Evolutionary conservation across 2,329 filamentous ascomycete species (phyloP), one percentile per base, ranked within the genome.

Genomic region (Aspergillus candidus): DNA sequence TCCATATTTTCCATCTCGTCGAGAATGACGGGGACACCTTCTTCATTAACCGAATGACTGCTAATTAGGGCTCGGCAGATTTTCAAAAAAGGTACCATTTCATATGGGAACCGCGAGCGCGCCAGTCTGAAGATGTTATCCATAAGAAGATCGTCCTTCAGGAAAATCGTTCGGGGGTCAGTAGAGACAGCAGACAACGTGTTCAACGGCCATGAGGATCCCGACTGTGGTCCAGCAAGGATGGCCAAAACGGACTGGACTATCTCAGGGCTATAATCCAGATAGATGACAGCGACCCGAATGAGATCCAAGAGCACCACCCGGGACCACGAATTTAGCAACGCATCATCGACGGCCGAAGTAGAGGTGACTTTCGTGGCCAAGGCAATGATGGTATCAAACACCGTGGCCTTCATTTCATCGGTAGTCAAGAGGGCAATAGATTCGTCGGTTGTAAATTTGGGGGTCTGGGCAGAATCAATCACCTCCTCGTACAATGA

Each of bases 31-130:
- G 72, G 65, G 58, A 76, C 49, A 49, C 80, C 69, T 37, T 73
- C 71, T 13, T 69, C 65, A 38, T 67, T 67, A 15, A 71, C 60
- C 27, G 68, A 58, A 31, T 71, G 64, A 15, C 67, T 71, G 46
- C 67, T 67, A 6, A 76, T 77, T 12, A 94, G 68, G 32, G 77
- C 79, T 43, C 81, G 82, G 59, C 82, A 84, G 32, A 94, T 70
- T 41, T 78, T 80, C 48, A 94, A 68, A 56, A 95, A 88, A 1
- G 90, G 88, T 3, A 82, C 67, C 37, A 87, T 83, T 66, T 96
- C 91, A 63, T 87, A 91, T 0, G 91, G 91, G 60, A 89, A 96
- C 43, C 91, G 82, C 48, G 79, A 77, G 35, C 84, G 76, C 6
- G 90, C 82, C 60, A 86, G 78, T 39, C 78, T 72, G 29, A 94